These are phyloP conservation scores for Solanum etuberosum DNA, from an alignment of 257 asterid genomes.

Conservation along the genomic window DNA sequence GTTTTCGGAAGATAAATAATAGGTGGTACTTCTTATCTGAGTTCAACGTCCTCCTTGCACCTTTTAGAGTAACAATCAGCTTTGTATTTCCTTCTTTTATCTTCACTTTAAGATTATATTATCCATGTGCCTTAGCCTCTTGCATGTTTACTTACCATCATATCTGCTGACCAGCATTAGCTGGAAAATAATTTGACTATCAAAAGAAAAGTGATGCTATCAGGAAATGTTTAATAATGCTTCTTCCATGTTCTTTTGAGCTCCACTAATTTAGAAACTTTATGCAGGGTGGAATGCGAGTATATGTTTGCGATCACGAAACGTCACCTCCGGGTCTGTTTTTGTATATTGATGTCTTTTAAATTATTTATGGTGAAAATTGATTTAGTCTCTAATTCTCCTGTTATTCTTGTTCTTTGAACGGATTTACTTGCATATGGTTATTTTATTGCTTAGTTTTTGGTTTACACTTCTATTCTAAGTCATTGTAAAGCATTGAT, in stretches of 20 bases:
- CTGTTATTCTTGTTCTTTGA: neutral
- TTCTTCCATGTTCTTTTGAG: neutral
- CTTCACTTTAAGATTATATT: neutral
- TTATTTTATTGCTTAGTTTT: neutral
- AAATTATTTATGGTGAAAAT: neutral
- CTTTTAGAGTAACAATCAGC: neutral
- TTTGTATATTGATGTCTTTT: neutral
- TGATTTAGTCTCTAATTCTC: neutral
- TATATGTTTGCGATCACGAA: constrained; percentile 68
- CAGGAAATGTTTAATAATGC: neutral
- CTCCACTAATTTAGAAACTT: constrained; percentile 4
- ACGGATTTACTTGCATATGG: neutral
- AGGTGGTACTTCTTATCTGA: neutral
- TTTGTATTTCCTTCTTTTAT: neutral
- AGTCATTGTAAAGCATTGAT: neutral
- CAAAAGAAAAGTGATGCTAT: neutral
- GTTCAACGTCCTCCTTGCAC: neutral
- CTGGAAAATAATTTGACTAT: neutral
- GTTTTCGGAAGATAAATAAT: neutral
- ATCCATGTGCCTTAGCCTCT: neutral
- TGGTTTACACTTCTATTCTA: constrained; percentile 1
- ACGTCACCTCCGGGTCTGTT: constrained; percentile 77
- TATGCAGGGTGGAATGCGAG: constrained; percentile 73
- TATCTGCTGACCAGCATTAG: neutral
- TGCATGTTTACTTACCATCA: neutral